phyloP scores from a whole-genome alignment of 345 rosid species.

The Laguncularia racemosa region DNA sequence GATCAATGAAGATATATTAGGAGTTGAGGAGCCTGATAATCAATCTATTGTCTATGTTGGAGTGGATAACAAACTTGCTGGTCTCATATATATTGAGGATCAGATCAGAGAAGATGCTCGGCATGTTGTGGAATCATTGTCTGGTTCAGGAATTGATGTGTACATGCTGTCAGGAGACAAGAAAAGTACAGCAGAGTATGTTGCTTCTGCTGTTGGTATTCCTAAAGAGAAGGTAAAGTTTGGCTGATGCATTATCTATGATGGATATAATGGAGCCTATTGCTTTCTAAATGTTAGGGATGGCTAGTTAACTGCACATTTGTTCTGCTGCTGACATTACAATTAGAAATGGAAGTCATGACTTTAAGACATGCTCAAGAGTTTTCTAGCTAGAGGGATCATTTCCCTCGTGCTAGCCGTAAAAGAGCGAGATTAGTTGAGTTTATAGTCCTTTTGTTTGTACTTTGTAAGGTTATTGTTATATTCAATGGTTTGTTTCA shows the following conservation, averaged over 20 bases:
- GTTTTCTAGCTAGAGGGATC: too few relatives aligned
- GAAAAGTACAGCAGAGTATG: conserved; percentile 70
- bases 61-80: conserved; percentile 67
- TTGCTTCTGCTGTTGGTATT: conserved; percentile 85
- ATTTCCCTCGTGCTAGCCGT: too few relatives aligned
- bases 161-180: conserved; percentile 97
- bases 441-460: too few relatives aligned
- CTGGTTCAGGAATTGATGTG: conserved; percentile 60
- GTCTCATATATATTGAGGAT: conserved; percentile 78
- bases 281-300: too few relatives aligned
- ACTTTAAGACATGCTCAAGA: too few relatives aligned
- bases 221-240: conserved; percentile 59
- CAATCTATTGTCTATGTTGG: conserved; percentile 84
- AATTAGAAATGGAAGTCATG: too few relatives aligned
- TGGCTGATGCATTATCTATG: background rate
- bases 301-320: too few relatives aligned
- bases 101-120: conserved; percentile 87
- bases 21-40: conserved; percentile 39
- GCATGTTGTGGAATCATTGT: conserved; percentile 58
- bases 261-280: too few relatives aligned
- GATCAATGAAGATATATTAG: conserved; percentile 37
- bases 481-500: too few relatives aligned
- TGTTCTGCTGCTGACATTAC: too few relatives aligned
- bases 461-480: too few relatives aligned
- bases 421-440: too few relatives aligned